Conservation (phyloP, 129 eudicot species). For the Lactuca saligna region DNA sequence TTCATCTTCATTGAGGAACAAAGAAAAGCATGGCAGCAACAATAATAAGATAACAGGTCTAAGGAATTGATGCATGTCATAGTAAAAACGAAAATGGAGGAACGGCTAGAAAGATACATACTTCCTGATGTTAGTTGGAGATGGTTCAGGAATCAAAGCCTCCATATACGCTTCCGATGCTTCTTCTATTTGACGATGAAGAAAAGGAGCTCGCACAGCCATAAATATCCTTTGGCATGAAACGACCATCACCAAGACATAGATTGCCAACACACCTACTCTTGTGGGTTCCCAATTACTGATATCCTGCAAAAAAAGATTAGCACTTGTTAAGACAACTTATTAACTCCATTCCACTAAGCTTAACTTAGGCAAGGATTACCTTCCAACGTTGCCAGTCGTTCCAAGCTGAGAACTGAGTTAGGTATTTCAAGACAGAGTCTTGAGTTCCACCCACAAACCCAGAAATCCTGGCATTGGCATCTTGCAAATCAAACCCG, state of each 20-base stretch:
- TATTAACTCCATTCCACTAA: background rate
- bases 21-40: background rate
- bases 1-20: background rate
- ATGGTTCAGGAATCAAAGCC: slow-evolving; percentile 88
- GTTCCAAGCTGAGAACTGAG: slow-evolving; percentile 59
- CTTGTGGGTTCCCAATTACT: slow-evolving; percentile 78
- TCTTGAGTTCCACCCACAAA: slow-evolving; percentile 33
- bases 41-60: background rate
- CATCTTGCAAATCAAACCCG: slow-evolving; percentile 57
- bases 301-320: slow-evolving; percentile 48
- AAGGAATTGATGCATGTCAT: background rate
- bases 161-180: slow-evolving; percentile 85
- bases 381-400: slow-evolving; percentile 81
- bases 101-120: slow-evolving; percentile 25
- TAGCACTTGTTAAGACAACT: background rate
- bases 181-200: slow-evolving; percentile 49
- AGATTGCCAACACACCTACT: slow-evolving; percentile 59
- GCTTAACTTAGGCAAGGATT: background rate
- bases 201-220: slow-evolving; percentile 68
- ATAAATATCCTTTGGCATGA: slow-evolving; percentile 54
- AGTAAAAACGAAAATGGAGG: background rate
- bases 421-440: slow-evolving; percentile 28
- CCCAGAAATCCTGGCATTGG: slow-evolving; percentile 30
- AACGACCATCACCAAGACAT: slow-evolving; percentile 42
- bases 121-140: slow-evolving; percentile 71